Evolutionary conservation across 2,329 filamentous ascomycete species (phyloP), one percentile per base, ranked within the genome.

Genomic region (Apiospora hydei): DNA sequence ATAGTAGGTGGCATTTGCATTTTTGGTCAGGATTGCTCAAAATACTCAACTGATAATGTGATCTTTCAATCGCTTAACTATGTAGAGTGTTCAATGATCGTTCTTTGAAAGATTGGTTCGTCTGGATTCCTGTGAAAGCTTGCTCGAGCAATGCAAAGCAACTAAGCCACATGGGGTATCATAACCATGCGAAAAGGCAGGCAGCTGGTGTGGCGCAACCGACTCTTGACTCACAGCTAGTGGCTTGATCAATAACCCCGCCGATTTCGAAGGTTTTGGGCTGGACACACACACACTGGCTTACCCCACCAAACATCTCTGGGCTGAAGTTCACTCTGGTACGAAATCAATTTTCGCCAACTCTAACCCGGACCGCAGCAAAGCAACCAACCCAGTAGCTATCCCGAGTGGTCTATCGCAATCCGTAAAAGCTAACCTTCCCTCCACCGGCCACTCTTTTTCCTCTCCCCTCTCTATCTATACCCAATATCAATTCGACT

Each of bases 301-400:
- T 24, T 64, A 64, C 57, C 57, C 57, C 57, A 64, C 57, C 57
- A 64, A 64, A 64, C 57, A 24, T 21, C 10, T 64, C 57, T 24
- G 57, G 57, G 57, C 57, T 64, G 30, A 41, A 41, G 57, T 64
- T 64, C 57, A 64, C 34, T 64, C 41, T 41, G 57, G 57, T 64
- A 64, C 57, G 57, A 64, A 64, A 64, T 64, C 57, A 64, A 64
- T 64, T 64, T 64, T 64, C 57, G 53, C 53, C 53, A 61, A 34
- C 53, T 61, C 24, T 61, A 24, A 64, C 34, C 57, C 21, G 16
- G 57, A 64, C 57, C 26, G 57, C 34, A 38, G 57, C 11, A 64
- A 64, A 64, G 8, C 30, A 61, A 61, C 51, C 51, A 34, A 57
- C 51, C 26, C 26, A 61, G 57, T n/a, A 64, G 57, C 57, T 64